phyloP scores from a whole-genome alignment of 768 basidiomycete species.

The Boletus fagicola region DNA sequence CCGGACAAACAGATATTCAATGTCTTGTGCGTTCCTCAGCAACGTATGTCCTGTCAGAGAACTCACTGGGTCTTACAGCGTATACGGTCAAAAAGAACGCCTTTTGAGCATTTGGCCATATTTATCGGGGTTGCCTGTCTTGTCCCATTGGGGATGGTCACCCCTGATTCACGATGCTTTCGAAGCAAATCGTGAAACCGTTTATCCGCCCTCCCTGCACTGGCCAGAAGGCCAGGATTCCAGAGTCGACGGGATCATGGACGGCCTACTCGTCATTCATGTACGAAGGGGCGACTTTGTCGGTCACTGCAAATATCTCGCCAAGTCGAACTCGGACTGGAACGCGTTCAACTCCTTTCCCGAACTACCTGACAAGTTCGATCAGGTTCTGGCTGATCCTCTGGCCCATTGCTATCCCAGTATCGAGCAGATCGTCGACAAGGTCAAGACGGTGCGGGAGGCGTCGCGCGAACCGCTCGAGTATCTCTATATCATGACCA shows the following conservation, averaged over 20 bases:
- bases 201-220: not conserved
- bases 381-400: not conserved
- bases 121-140: not conserved
- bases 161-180: not conserved
- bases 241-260: not conserved
- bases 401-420: not conserved
- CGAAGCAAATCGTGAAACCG: not conserved
- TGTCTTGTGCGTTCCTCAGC: not conserved
- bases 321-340: not conserved
- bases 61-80: not conserved
- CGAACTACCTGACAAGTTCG: not conserved
- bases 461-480: not conserved
- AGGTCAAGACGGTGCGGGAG: not conserved
- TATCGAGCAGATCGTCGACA: not conserved
- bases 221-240: not conserved
- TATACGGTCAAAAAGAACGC: not conserved
- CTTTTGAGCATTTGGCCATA: conserved; percentile 2
- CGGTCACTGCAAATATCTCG: not conserved
- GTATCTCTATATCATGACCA: not conserved
- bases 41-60: not conserved
- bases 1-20: not conserved
- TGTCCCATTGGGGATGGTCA: not conserved
- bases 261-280: not conserved
- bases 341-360: conserved; percentile 3
- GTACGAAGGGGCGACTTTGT: conserved; percentile 1